A percentile compares a stretch with the other conserved stretches of the same genome.
Conservation (phyloP, 2,329 filamentous ascomycete species). For the Ophiostoma triangulosporum region DNA sequence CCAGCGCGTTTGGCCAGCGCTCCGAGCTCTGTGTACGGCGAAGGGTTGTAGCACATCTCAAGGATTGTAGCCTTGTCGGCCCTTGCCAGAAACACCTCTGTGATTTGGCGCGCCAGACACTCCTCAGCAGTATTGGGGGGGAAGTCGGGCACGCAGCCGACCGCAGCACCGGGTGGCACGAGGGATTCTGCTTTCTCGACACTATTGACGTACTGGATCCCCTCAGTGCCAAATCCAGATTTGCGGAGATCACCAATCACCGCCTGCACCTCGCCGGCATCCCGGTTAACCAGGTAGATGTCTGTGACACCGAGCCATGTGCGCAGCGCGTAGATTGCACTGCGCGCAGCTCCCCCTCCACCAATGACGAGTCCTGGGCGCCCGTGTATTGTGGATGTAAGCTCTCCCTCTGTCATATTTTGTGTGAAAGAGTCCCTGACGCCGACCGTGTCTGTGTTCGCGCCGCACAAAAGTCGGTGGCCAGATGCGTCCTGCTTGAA, state of each 20-base stretch:
- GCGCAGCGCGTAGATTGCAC: constrained; percentile 61
- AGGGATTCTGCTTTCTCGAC: constrained; percentile 45
- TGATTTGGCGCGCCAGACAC: constrained; percentile 41
- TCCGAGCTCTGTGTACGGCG: constrained; percentile 53
- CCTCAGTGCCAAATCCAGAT: constrained; percentile 42
- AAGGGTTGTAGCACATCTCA: constrained; percentile 76
- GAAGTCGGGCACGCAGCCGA: constrained; percentile 65
- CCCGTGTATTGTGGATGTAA: constrained; percentile 14
- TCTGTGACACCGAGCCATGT: constrained; percentile 53
- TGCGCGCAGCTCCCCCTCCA: constrained; percentile 65
- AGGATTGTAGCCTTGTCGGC: constrained; percentile 52
- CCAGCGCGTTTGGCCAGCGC: constrained; percentile 45
- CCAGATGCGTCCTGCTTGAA: constrained; percentile 37
- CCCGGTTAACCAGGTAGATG: constrained; percentile 69
- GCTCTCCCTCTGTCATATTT: constrained; percentile 29
- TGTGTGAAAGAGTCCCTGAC: constrained; percentile 58
- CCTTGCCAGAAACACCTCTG: constrained; percentile 26
- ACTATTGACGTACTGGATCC: constrained; percentile 46
- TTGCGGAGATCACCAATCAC: constrained; percentile 50
- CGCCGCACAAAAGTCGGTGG: constrained; percentile 47
- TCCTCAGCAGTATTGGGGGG: constrained; percentile 53
- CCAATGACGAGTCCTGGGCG: constrained; percentile 61
- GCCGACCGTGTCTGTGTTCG: constrained; percentile 71
- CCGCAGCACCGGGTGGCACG: constrained; percentile 49
- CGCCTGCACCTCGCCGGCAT: constrained; percentile 50